These are phyloP conservation scores for Leishmania aethiopica DNA, from an alignment of 208 protist species.

Conservation along the genomic window DNA sequence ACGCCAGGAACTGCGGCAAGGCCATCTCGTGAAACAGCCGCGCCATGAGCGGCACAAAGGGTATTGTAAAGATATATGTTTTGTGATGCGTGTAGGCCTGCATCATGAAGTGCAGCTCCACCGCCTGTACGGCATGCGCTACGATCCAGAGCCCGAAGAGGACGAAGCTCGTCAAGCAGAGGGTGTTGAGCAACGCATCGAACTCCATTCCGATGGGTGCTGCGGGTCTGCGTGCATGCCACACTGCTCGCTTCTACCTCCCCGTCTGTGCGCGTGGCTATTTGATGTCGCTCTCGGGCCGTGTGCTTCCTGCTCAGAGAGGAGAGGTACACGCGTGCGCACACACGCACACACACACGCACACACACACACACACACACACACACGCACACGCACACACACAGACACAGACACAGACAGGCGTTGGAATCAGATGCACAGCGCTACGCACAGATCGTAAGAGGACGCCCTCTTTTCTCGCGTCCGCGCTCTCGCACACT, in stretches of 20 bases:
- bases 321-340: neutral
- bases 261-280: neutral
- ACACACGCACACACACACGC: neutral
- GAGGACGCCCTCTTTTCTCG: neutral
- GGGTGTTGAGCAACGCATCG: slow-evolving; percentile 45
- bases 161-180: slow-evolving; percentile 33
- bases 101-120: slow-evolving; percentile 28
- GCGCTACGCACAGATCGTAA: neutral
- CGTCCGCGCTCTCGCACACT: neutral
- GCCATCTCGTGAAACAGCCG: slow-evolving; percentile 49
- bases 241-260: neutral
- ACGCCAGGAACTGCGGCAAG: slow-evolving; percentile 41
- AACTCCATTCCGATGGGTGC: slow-evolving; percentile 25
- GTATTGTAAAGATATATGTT: slow-evolving; percentile 38
- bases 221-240: neutral
- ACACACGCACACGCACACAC: too few species aligned
- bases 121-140: slow-evolving; percentile 16
- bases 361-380: too few species aligned
- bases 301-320: neutral
- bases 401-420: neutral
- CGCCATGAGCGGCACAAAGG: slow-evolving; percentile 51
- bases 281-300: neutral
- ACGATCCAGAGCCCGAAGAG: slow-evolving; percentile 35
- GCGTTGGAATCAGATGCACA: neutral
- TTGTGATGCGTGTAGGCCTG: slow-evolving; percentile 33